Evolutionary conservation across 2,329 filamentous ascomycete species (phyloP), one percentile per base, ranked within the genome.

Genomic region (Alternaria panax): DNA sequence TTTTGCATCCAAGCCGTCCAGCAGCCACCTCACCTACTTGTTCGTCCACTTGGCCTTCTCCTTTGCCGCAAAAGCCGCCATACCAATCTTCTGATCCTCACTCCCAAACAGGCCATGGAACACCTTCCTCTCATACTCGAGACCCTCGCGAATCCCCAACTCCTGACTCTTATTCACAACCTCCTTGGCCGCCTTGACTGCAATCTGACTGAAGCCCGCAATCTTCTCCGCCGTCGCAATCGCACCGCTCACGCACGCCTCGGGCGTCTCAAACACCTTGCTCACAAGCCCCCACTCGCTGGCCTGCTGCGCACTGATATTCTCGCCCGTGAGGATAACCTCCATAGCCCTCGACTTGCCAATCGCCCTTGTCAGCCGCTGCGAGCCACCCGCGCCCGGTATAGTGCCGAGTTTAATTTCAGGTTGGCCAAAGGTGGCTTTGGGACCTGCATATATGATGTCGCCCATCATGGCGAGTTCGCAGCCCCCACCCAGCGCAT

Each of bases 151-250:
- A 60, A 99, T 82, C 4, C 90, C 85, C 68, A 97, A 80, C 71
- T 99, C 95, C 84, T 98, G 93, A 79, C 93, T 97, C 88, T 97
- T 98, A 79, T 98, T 97, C 56, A 99, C 94, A n/a, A 95, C 94
- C 84, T 99, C 95, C 85, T 99, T 99, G 57, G 87, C 90, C 11
- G 91, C 95, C 81, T 92, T 88, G 59, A 96, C 88, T 1, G 94
- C 91, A n/a, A 99, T 90, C 75, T 86, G 88, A 52, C 91, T 93
- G 80, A 95, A 92, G 1, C 90, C 82, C 0, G 95, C 93, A 81
- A 99, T 97, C 52, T 88, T 93, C 83, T 91, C 92, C 2, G 95
- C 95, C 18, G 92, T 94, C 75, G 89, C 87, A 61, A 97, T 78
- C 3, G 93, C 89, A 55, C 88, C 92, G 71, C 92, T 88, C 75